Conservation (phyloP, 495 filamentous ascomycete species). For the Podospora anserina region DNA sequence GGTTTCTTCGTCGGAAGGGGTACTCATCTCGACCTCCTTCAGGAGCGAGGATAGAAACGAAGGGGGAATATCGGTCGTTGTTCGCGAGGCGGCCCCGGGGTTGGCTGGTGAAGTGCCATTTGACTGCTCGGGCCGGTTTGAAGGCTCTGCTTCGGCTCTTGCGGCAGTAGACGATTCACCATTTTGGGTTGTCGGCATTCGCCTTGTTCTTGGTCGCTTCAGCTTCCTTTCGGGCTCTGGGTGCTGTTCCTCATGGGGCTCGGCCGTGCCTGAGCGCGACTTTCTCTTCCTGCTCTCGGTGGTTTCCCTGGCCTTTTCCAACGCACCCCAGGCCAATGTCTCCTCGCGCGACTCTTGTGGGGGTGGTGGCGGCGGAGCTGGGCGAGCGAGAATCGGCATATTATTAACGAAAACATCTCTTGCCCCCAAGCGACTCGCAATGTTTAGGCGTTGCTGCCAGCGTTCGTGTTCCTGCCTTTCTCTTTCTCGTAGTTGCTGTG, state of each 20-base stretch:
- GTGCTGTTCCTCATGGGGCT: constrained; percentile 59
- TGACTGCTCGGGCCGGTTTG: background rate
- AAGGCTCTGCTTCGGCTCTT: constrained; percentile 5
- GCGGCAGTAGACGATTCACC: constrained; percentile 38
- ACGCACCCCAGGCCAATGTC: constrained; percentile 79
- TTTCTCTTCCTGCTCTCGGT: constrained; percentile 71
- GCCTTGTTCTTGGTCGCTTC: constrained; percentile 74
- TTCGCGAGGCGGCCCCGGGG: constrained; percentile 30
- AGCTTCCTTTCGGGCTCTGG: constrained; percentile 68
- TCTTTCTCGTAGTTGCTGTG: constrained; percentile 57
- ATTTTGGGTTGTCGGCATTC: constrained; percentile 35
- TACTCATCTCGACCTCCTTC: constrained; percentile 77
- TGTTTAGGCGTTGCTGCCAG: constrained; percentile 76
- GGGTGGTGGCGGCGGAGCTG: constrained; percentile 36
- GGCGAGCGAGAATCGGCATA: constrained; percentile 34
- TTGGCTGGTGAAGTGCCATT: background rate
- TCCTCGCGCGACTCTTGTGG: constrained; percentile 74
- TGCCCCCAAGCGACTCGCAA: constrained; percentile 73
- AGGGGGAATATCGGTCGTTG: constrained; percentile 42
- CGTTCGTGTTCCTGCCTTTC: constrained; percentile 64
- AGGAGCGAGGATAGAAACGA: constrained; percentile 78
- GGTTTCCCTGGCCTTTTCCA: constrained; percentile 76
- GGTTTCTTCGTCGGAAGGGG: constrained; percentile 52
- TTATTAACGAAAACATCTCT: constrained; percentile 64
- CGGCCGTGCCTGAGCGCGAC: constrained; percentile 65